These are phyloP conservation scores for Phalaenopsis equestris DNA, from an alignment of 106 monocot genomes.

Conservation along the genomic window DNA sequence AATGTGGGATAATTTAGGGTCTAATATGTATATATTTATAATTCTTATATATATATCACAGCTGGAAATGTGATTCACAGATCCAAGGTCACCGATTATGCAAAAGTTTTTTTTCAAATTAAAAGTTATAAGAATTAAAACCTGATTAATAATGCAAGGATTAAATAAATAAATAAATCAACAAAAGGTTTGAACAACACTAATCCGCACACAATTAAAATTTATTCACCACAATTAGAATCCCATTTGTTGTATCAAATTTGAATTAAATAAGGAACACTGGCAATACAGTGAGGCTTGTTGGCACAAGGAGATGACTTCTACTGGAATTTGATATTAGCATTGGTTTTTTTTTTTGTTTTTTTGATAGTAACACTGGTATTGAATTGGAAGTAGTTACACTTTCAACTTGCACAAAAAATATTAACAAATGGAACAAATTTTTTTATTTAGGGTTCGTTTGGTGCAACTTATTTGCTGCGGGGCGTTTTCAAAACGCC, in stretches of 20 bases:
- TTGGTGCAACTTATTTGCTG: no score
- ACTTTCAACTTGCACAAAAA: no score
- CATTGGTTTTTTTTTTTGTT: no score
- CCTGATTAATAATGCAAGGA: not conserved
- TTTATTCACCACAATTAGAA: not conserved
- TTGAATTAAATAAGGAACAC: not conserved
- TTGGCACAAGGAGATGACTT: no score
- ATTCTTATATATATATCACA: not conserved
- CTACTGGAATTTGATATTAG: no score
- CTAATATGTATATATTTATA: not conserved
- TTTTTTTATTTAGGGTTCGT: no score
- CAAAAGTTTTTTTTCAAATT: no score
- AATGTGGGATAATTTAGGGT: no score
- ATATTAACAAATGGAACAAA: no score
- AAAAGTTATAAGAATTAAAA: not conserved
- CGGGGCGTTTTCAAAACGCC: no score
- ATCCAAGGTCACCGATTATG: not conserved
- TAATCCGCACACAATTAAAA: not conserved
- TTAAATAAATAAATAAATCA: not conserved
- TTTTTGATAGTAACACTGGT: no score
- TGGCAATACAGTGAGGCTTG: not conserved
- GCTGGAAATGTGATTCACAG: not conserved
- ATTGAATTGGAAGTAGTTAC: no score
- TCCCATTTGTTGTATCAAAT: not conserved
- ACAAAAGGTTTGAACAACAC: not conserved